A percentile compares a stretch with the other conserved stretches of the same genome.
Evolutionary conservation across 371 early-diverging fungal genomes (phyloP).

Genomic region (Sporodiniella umbellata): DNA sequence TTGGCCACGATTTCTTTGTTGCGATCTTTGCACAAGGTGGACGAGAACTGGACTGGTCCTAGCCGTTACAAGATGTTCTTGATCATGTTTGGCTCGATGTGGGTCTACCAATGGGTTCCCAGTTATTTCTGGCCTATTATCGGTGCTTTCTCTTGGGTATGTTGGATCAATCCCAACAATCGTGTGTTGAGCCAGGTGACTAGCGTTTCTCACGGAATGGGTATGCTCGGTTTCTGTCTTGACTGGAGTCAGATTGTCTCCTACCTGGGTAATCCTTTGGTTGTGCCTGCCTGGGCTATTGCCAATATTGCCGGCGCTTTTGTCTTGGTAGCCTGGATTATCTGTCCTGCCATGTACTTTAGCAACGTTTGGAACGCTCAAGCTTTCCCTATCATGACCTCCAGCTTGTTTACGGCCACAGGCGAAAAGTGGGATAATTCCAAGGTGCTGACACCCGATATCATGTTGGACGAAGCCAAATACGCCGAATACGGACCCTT

Average conservation of each 20-base stretch:
- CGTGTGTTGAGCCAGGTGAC: conserved; percentile 56
- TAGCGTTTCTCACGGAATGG: conserved; percentile 62
- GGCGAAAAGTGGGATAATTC: conserved; percentile 57
- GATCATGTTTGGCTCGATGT: conserved; percentile 50
- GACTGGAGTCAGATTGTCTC: conserved; percentile 74
- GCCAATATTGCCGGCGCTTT: conserved; percentile 69
- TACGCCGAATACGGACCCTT: conserved; percentile 71
- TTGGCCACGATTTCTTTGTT: conserved; percentile 73
- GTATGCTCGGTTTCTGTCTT: conserved; percentile 66
- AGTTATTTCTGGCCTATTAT: conserved; percentile 71
- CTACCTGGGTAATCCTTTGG: conserved; percentile 67
- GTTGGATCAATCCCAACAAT: conserved; percentile 66
- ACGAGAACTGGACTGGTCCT: conserved; percentile 42
- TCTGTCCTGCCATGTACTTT: conserved; percentile 71
- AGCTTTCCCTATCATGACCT: conserved; percentile 58
- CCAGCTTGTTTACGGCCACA: conserved; percentile 34
- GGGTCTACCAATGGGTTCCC: conserved; percentile 78
- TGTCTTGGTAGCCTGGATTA: conserved; percentile 70
- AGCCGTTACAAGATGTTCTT: conserved; percentile 66
- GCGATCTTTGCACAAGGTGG: conserved; percentile 63
- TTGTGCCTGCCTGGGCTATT: conserved; percentile 72
- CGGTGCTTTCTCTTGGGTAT: conserved; percentile 69
- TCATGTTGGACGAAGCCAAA: conserved; percentile 53
- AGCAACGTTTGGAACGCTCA: conserved; percentile 63
- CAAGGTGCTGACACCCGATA: conserved; percentile 51